These are phyloP conservation scores for Pinus taeda DNA, from an alignment of 75 land plant genomes.

Conservation along the genomic window DNA sequence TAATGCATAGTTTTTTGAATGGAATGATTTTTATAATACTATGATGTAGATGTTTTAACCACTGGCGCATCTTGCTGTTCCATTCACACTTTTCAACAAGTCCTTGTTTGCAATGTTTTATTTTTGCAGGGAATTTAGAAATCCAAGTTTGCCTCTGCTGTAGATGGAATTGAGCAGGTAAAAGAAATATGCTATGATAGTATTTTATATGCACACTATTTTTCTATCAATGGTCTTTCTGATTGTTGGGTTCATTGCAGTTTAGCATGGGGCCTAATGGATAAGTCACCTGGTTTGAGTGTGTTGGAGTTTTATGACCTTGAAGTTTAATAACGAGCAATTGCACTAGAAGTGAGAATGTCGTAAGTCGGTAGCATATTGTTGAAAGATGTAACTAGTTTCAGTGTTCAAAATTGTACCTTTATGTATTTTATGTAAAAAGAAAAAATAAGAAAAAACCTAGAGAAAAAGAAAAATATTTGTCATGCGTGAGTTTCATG, in stretches of 20 bases:
- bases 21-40: background rate
- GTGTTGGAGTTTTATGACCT: no score
- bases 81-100: background rate
- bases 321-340: no score
- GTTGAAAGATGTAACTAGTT: no score
- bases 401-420: no score
- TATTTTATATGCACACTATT: background rate
- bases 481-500: no score
- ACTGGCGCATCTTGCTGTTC: background rate
- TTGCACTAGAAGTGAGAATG: no score
- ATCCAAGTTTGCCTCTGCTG: constrained; percentile 82
- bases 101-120: background rate
- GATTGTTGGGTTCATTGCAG: constrained; percentile 10
- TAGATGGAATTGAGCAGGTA: constrained; percentile 68
- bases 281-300: no score
- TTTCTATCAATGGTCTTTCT: background rate
- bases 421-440: no score
- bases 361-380: no score
- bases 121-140: constrained; percentile 69
- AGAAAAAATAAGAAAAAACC: no score
- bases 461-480: no score
- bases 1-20: background rate
- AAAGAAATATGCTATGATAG: background rate
- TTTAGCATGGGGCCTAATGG: constrained; percentile 50
- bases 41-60: background rate